phyloP scores from a whole-genome alignment of 1,284 basidiomycete genomes.

The Ganoderma boninense region DNA sequence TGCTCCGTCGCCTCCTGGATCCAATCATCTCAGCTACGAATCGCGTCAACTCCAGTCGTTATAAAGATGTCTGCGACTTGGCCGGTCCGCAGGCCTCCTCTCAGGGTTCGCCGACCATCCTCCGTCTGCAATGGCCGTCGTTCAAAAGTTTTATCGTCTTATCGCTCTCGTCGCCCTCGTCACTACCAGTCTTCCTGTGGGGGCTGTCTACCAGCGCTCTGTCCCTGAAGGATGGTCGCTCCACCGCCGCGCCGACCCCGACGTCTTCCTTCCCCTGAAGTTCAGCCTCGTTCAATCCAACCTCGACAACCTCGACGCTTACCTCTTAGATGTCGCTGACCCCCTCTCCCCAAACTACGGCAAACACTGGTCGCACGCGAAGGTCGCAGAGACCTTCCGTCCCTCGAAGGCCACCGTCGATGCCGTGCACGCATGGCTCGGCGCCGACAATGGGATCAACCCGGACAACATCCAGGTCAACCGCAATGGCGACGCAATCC shows the following conservation, averaged over 20 bases:
- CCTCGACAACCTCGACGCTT: constrained; percentile 48
- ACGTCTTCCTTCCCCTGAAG: constrained; percentile 14
- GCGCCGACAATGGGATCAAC: constrained; percentile 40
- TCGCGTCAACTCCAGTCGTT: neutral
- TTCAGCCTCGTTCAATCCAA: constrained; percentile 55
- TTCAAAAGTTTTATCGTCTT: neutral
- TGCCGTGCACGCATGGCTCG: constrained; percentile 42
- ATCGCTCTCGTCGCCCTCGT: neutral
- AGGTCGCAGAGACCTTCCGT: constrained; percentile 50
- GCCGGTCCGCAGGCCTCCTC: neutral
- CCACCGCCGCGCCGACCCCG: constrained; percentile 14
- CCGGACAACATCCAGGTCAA: constrained; percentile 42
- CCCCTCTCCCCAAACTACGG: constrained; percentile 51
- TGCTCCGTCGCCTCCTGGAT: neutral
- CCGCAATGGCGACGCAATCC: constrained; percentile 49
- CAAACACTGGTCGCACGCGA: constrained; percentile 48
- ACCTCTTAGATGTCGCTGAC: constrained; percentile 53
- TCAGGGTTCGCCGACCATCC: neutral
- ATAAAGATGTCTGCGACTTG: neutral
- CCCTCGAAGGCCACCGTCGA: constrained; percentile 50
- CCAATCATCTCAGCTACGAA: constrained; percentile 1
- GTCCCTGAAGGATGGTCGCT: constrained; percentile 17
- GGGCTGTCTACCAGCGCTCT: constrained; percentile 4
- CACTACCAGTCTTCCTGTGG: neutral
- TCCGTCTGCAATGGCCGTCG: neutral